These are phyloP conservation scores for Mediolabrus comicus DNA, from an alignment of 108 stramenopile genomes.

Conservation along the genomic window DNA sequence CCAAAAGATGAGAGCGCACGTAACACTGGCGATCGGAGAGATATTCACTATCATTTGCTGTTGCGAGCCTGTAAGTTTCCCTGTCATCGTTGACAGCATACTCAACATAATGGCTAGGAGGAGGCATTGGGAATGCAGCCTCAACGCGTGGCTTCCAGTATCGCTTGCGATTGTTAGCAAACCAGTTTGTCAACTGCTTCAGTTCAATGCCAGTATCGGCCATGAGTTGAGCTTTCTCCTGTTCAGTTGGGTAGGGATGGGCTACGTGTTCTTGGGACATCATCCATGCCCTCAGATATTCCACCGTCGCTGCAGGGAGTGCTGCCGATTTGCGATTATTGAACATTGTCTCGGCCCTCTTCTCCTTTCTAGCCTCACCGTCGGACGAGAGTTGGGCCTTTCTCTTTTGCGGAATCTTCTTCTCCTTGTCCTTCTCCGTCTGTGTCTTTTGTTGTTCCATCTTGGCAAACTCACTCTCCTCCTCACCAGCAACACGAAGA, in stretches of 20 bases:
- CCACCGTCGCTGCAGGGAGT: constrained; percentile 80
- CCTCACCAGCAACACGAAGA: too few relatives aligned
- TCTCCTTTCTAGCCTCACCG: too few relatives aligned
- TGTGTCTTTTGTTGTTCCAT: too few relatives aligned
- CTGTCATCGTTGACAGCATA: constrained; percentile 45
- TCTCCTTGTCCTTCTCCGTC: too few relatives aligned
- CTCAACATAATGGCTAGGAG: constrained; percentile 7
- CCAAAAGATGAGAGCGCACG: constrained; percentile 82
- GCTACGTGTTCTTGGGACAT: constrained; percentile 88
- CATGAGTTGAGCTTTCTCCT: constrained; percentile 88
- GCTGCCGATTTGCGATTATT: constrained; percentile 58
- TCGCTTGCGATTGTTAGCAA: constrained; percentile 91
- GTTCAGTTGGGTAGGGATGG: constrained; percentile 93
- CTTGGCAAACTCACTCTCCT: too few relatives aligned
- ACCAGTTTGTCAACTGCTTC: constrained; percentile 93
- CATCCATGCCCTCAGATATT: constrained; percentile 91
- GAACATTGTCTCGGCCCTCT: too few relatives aligned
- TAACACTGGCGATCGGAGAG: constrained; percentile 86
- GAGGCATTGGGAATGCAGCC: constrained; percentile 29
- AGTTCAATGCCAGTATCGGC: constrained; percentile 85
- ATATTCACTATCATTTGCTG: constrained; percentile 70
- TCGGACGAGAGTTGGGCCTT: too few relatives aligned
- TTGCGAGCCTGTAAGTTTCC: constrained; percentile 59
- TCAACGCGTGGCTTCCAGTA: constrained; percentile 89
- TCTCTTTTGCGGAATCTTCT: too few relatives aligned